phyloP scores from a whole-genome alignment of 2,329 filamentous ascomycete species.

The Fusarium multiceps region DNA sequence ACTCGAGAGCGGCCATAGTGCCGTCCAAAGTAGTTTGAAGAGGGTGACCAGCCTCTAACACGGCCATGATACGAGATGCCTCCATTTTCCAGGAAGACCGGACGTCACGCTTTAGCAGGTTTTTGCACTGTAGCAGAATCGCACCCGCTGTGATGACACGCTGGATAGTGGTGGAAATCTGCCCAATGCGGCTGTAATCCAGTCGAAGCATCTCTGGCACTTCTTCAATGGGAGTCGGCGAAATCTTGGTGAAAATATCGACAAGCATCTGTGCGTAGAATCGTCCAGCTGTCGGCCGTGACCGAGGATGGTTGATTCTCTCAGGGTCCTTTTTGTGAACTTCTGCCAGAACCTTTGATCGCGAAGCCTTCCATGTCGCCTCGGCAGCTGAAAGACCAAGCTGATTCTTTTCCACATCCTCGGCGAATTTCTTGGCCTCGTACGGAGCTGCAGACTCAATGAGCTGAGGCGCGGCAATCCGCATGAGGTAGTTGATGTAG shows the following conservation, averaged over 20 bases:
- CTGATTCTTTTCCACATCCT: constrained; percentile 68
- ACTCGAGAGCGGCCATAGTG: constrained; percentile 71
- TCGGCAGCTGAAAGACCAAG: constrained; percentile 70
- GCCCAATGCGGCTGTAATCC: constrained; percentile 70
- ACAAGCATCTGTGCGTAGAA: constrained; percentile 82
- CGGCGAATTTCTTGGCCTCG: constrained; percentile 77
- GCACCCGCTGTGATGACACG: constrained; percentile 79
- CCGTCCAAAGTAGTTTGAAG: constrained; percentile 68
- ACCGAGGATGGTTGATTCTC: constrained; percentile 69
- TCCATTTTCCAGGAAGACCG: constrained; percentile 81
- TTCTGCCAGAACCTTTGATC: constrained; percentile 73
- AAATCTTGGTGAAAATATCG: constrained; percentile 77
- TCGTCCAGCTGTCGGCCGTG: constrained; percentile 73
- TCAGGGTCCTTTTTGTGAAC: constrained; percentile 76
- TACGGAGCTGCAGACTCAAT: constrained; percentile 78
- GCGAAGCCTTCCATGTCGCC: constrained; percentile 73
- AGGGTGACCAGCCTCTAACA: constrained; percentile 69
- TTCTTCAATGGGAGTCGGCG: constrained; percentile 62
- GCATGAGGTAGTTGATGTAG: constrained; percentile 83
- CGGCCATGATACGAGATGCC: constrained; percentile 75
- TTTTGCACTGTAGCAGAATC: constrained; percentile 83
- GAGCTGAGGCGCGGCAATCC: constrained; percentile 76
- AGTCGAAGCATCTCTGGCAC: constrained; percentile 80
- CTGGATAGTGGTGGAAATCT: constrained; percentile 53
- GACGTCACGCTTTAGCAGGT: constrained; percentile 83